These are phyloP conservation scores for Stephania cephalantha DNA, from an alignment of 164 flowering plant species.

Conservation along the genomic window DNA sequence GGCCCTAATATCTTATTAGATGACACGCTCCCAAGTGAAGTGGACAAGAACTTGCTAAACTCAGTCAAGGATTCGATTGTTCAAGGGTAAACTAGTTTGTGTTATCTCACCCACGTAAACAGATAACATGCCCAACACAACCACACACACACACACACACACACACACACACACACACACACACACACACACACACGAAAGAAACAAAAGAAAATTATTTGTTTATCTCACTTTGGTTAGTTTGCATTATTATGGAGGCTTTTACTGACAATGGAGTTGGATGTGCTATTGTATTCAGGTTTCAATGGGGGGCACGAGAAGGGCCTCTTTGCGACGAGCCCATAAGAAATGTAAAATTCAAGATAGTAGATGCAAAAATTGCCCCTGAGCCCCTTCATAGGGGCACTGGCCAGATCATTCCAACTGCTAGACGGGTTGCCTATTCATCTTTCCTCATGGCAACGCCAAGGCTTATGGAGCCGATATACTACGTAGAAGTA, in stretches of 20 bases:
- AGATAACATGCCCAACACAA: too few species aligned
- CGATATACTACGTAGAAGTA: constrained; percentile 95
- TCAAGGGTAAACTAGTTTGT: constrained; percentile 62
- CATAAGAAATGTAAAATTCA: constrained; percentile 93
- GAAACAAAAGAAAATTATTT: too few species aligned
- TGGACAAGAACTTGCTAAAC: constrained; percentile 78
- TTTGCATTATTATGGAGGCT: neutral
- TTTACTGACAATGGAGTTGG: neutral
- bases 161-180: too few species aligned
- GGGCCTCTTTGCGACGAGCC: constrained; percentile 99
- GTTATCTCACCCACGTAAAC: neutral
- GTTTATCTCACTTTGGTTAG: neutral
- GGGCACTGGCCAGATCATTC: constrained; percentile 96
- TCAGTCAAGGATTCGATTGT: constrained; percentile 97
- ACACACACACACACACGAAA: too few species aligned
- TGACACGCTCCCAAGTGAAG: constrained; percentile 94
- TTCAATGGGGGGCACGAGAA: constrained; percentile 99
- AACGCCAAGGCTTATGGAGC: constrained; percentile 97
- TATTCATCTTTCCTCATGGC: constrained; percentile 99
- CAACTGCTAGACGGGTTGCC: constrained; percentile 96
- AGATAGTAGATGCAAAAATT: constrained; percentile 93
- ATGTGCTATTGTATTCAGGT: constrained; percentile 34
- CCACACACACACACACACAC: too few species aligned
- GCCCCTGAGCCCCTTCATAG: constrained; percentile 90
- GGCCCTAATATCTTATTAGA: constrained; percentile 95